Base-by-base conservation (phyloP, 2,329 filamentous ascomycete genomes). In the Ascochyta viciae-villosae region DNA sequence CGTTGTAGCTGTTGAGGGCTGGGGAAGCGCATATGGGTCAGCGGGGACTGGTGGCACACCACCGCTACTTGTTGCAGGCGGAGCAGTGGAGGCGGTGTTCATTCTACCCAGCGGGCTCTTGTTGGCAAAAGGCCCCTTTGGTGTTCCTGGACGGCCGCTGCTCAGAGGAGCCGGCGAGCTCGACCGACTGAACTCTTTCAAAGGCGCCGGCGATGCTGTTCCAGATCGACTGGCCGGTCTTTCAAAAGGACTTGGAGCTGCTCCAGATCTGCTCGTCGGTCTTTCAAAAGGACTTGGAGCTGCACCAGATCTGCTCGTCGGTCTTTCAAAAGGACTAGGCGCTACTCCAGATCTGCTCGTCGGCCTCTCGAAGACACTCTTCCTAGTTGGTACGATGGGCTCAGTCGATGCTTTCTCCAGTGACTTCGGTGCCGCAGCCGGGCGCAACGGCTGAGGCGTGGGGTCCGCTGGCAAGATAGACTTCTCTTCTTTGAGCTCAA, bases 401-500 rank as follows among this genome's bases (percentile, higher is more conserved):
- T 80, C 77, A 58, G 79, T 77, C 54, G 74, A 75, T 50, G 74
- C 58, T 71, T 81, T 67, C 15, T 67, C 61, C 13, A 71, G 55
- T 29, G 65, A 73, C 54, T 64, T 73, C 59, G 55, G 67, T 33
- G 58, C 60, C 56, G 59, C 37, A 48, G 65, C 56, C 29, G 12
- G 39, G 26, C 27, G 23, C 39, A 7, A 38, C 13, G 52, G 52
- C 42, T 50, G 47, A n/a, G 53, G 37, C 19, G 26, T 39, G 5
- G 53, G 42, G 12, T 56, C 53, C 1, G 47, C 42, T 7, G 47
- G 42, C 29, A 56, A 10, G 7, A 56, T 39, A 3, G 74, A 75
- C 22, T 73, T 70, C 27, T 78, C 76, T 53, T 80, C 76, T 77
- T 88, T 89, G 80, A 85, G 78, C 86, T 92, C 89, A 83, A 89